Base-by-base conservation (phyloP, 164 flowering plant genomes). In the Litsea cubeba region DNA sequence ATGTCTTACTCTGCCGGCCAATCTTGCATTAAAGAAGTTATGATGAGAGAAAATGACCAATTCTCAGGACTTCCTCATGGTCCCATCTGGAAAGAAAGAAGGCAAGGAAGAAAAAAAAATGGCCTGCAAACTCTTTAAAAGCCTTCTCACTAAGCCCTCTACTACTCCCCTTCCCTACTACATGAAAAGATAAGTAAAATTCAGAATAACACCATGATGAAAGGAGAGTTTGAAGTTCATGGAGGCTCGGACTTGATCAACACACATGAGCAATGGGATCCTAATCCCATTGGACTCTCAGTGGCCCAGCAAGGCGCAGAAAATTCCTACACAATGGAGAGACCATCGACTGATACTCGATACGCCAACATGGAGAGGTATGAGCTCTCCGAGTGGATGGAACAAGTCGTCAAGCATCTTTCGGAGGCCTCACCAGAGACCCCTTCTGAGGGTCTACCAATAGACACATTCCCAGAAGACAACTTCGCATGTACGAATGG, bases 331-430 rank as follows among this genome's bases (percentile, higher is more conserved):
- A 32, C 69, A 62, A 24, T 50, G 46, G 62, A 74, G 25, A 84
- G 75, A 72, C 80, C 79, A 11, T 22, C 73, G 35, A 12, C 69
- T 3, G 82, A 69, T 71, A 74, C 30, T 3, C 75, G 75, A 6
- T 63, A 60, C 65, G 24, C 46, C 54, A 75, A 46, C 60, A 50
- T 65, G 74, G 88, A 81, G 74, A 75, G 65, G 22, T 81, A 70
- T n/a, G 92, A 88, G 73, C 86, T 88, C 62, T 82, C 89, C 0
- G 89, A 85, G 35, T 89, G 92, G 95, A 86, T 87, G 50, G 91
- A 89, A 40, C 85, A 85, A 17, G 86, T 83, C 30, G 84, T 88
- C 25, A 84, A 79, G 74, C 90, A 86, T 24, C 85, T 88, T 69
- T 81, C 90, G 0, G 86, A 84, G 12, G 84, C 84, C 78, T 32